Conservation (phyloP, 1,284 basidiomycete genomes). For the Pascua sp. region DNA sequence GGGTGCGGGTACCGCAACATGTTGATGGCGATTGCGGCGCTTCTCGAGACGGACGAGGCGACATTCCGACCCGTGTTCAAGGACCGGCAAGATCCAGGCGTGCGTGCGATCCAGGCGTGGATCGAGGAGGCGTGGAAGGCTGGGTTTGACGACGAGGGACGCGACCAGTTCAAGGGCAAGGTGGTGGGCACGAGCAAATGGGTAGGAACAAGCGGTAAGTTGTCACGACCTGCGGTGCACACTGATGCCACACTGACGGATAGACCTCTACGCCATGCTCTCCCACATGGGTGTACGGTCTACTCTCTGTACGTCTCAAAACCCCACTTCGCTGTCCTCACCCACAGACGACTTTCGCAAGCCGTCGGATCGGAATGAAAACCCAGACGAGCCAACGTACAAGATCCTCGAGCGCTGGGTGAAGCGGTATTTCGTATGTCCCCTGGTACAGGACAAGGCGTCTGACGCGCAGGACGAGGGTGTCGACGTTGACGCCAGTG, state of each 20-base stretch:
- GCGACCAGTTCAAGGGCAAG: slow-evolving; percentile 57
- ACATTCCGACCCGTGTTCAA: slow-evolving; percentile 26
- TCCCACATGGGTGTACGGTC: slow-evolving; percentile 61
- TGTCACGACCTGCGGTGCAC: neutral
- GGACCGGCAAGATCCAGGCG: slow-evolving; percentile 55
- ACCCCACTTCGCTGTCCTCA: too few relatives aligned
- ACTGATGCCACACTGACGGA: slow-evolving; percentile 29
- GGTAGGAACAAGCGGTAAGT: slow-evolving; percentile 71
- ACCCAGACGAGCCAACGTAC: slow-evolving; percentile 22
- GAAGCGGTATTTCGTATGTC: slow-evolving; percentile 43
- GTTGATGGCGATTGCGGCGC: slow-evolving; percentile 69
- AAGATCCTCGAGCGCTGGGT: slow-evolving; percentile 37
- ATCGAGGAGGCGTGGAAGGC: slow-evolving; percentile 73
- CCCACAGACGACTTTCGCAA: slow-evolving; percentile 44
- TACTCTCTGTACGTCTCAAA: slow-evolving; percentile 24
- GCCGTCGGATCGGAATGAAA: slow-evolving; percentile 13
- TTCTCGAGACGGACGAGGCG: slow-evolving; percentile 54
- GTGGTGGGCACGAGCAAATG: slow-evolving; percentile 66
- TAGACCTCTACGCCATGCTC: slow-evolving; percentile 53
- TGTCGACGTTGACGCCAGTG: neutral
- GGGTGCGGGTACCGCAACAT: slow-evolving; percentile 70
- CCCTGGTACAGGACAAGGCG: too few relatives aligned
- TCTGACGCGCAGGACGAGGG: slow-evolving; percentile 6
- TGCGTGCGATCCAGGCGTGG: slow-evolving; percentile 69
- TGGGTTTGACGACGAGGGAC: slow-evolving; percentile 71